Evolutionary conservation across 495 filamentous ascomycete genomes (phyloP), one percentile per base, ranked within the genome.

Genomic region (Aspergillus haitiensis): DNA sequence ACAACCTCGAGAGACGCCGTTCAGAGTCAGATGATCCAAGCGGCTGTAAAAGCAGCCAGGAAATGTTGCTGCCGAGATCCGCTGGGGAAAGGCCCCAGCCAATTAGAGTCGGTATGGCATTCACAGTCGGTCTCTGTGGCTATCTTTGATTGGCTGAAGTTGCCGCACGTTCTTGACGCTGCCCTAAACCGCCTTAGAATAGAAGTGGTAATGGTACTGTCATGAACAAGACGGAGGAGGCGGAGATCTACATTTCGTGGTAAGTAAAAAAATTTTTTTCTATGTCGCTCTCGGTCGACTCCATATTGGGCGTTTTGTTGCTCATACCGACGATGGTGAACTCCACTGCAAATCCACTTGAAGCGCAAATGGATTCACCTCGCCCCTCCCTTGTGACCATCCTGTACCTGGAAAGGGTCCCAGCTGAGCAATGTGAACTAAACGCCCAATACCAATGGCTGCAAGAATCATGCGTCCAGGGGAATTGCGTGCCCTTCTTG

Each of bases 11-110:
- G 18, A 56, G 61, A 50, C 52, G 37, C n/a, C n/a, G 40, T 63
- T 58, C 60, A 52, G 21, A 54, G 70, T 72, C 72, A 74, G 67
- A 70, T 72, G 72, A 74, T 67, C 18, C 37, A 56, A 47, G 15
- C 27, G 31, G 34, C 18, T 7, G 0, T n/a, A 48, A 59, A 53
- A 47, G 61, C 66, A 52, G 62, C 64, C 39, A 34, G 34, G 36
- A 40, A 18, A 18, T 35, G 36, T 56, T 55, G 9, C 6, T 7
- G 32, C 36, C 56, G 27, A 59, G 60, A 49, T 31, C 21, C 36
- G 21, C 48, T 68, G 68, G 63, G 50, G 55, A 52, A 11, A 1
- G 0, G 33, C 34, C 7, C 2, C 48, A 48, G 42, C 62, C 62
- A 64, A 52, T 62, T 9, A 57, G 49, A 56, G 58, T 21, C 32